Percentiles rank a stretch among this genome's conserved stretches.
These are phyloP conservation scores for Hyaloscypha variabilis DNA, from an alignment of 495 filamentous ascomycete species.

Conservation along the genomic window DNA sequence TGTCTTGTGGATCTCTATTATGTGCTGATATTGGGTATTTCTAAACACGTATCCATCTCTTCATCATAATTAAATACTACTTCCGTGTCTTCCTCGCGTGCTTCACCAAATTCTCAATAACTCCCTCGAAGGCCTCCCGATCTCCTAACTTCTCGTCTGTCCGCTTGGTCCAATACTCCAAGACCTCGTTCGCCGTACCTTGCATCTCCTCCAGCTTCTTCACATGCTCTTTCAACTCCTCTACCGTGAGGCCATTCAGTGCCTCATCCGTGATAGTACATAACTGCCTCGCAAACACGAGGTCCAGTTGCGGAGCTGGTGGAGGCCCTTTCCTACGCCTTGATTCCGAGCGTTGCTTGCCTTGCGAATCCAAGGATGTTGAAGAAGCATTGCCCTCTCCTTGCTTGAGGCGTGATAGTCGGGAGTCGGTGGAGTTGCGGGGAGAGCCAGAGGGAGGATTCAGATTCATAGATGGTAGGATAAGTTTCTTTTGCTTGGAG, in stretches of 20 bases:
- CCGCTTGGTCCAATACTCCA: constrained; percentile 87
- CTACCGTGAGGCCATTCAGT: constrained; percentile 70
- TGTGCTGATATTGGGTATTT: background rate
- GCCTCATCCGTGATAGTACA: constrained; percentile 85
- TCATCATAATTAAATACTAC: constrained; percentile 34
- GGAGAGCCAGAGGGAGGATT: constrained; percentile 40
- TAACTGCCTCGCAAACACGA: constrained; percentile 74
- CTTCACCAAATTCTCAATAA: constrained; percentile 97
- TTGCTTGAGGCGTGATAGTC: constrained; percentile 54
- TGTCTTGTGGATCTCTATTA: background rate
- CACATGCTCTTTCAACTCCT: constrained; percentile 77
- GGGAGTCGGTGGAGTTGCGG: constrained; percentile 53
- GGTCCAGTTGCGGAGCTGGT: constrained; percentile 74
- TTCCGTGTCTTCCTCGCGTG: constrained; percentile 90
- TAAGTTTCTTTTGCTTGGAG: constrained; percentile 95
- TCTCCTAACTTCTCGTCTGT: constrained; percentile 84
- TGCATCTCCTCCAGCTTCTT: constrained; percentile 67
- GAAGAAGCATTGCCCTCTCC: constrained; percentile 54
- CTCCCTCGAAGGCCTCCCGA: constrained; percentile 94
- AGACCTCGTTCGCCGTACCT: constrained; percentile 68
- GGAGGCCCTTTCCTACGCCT: constrained; percentile 58
- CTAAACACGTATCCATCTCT: constrained; percentile 2
- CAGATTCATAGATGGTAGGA: constrained; percentile 82
- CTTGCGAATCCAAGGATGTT: constrained; percentile 57
- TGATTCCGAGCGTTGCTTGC: constrained; percentile 43